phyloP scores from a whole-genome alignment of 2,329 filamentous ascomycete species.

The Sporothrix phasma region DNA sequence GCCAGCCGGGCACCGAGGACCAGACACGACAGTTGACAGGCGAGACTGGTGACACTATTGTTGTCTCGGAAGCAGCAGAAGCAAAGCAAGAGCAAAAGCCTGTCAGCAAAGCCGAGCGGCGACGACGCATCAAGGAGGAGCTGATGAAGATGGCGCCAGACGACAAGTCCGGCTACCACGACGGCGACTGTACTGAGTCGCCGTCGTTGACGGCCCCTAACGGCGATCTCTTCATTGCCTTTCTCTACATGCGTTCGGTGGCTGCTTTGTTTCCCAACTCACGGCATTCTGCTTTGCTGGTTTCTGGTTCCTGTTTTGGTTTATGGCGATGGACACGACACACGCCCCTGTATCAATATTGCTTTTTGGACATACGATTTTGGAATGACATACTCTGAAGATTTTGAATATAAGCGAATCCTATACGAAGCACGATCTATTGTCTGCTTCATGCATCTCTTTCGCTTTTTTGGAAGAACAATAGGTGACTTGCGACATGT shows the following conservation, averaged over 20 bases:
- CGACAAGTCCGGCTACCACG: slow-evolving; percentile 40
- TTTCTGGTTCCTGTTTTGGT: too few species aligned
- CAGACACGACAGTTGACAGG: not conserved
- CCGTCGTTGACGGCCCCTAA: too few species aligned
- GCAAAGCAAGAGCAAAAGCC: slow-evolving; percentile 35
- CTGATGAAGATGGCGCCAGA: slow-evolving; percentile 17
- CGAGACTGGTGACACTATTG: not conserved
- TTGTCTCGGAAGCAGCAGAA: slow-evolving; percentile 21
- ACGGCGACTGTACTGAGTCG: slow-evolving; percentile 40
- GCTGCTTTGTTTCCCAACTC: not conserved
- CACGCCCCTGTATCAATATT: not conserved
- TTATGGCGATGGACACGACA: not conserved
- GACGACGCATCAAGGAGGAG: slow-evolving; percentile 35
- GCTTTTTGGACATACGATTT: not conserved
- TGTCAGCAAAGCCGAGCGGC: slow-evolving; percentile 42
- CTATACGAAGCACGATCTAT: not conserved
- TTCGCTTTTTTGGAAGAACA: not conserved
- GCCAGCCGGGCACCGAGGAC: slow-evolving; percentile 21
- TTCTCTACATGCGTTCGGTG: not conserved
- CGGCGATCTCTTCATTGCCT: not conserved
- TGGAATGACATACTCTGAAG: not conserved
- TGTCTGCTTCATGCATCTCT: not conserved
- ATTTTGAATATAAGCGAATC: not conserved
- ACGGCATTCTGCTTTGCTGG: not conserved
- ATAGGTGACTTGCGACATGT: not conserved